phyloP scores from a whole-genome alignment of 345 rosid genomes.

The Rhizophora apiculata region DNA sequence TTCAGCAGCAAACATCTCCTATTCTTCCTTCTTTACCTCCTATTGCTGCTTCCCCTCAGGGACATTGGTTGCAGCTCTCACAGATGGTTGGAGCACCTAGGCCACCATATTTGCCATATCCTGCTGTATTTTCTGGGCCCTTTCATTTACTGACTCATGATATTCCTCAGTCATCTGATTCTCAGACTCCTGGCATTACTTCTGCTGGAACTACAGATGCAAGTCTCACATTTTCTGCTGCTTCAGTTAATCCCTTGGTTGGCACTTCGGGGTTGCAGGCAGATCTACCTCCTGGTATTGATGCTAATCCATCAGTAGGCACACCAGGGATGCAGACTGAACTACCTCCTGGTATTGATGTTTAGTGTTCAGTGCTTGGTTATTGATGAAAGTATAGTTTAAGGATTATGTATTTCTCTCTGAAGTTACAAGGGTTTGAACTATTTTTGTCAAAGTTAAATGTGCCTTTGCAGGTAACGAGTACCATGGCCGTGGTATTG shows the following conservation, averaged over 20 bases:
- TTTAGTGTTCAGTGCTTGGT: slow-evolving; percentile 69
- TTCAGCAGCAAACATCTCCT: slow-evolving; percentile 62
- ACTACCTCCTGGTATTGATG: slow-evolving; percentile 65
- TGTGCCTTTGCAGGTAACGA: slow-evolving; percentile 53
- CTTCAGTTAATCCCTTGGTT: slow-evolving; percentile 41
- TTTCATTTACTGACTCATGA: slow-evolving; percentile 51
- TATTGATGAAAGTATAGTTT: slow-evolving; percentile 52
- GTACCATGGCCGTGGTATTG: slow-evolving; percentile 38
- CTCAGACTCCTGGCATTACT: slow-evolving; percentile 61
- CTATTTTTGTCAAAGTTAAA: slow-evolving; percentile 36
- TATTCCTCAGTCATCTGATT: slow-evolving; percentile 44
- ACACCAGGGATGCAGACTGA: slow-evolving; percentile 43
- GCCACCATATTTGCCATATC: slow-evolving; percentile 58
- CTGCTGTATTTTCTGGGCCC: slow-evolving; percentile 53
- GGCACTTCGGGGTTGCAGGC: slow-evolving; percentile 38
- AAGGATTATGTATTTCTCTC: slow-evolving; percentile 55
- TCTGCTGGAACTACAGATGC: slow-evolving; percentile 44
- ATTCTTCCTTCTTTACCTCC: slow-evolving; percentile 57
- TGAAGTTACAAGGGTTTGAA: slow-evolving; percentile 27
- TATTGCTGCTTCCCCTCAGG: slow-evolving; percentile 58
- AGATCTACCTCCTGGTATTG: slow-evolving; percentile 62
- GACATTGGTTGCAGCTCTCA: slow-evolving; percentile 75
- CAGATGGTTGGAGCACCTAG: slow-evolving; percentile 58
- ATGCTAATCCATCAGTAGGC: slow-evolving; percentile 52
- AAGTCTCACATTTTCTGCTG: slow-evolving; percentile 33